Conservation (phyloP, 1,284 basidiomycete genomes). For the Leccinum griseonigrum region DNA sequence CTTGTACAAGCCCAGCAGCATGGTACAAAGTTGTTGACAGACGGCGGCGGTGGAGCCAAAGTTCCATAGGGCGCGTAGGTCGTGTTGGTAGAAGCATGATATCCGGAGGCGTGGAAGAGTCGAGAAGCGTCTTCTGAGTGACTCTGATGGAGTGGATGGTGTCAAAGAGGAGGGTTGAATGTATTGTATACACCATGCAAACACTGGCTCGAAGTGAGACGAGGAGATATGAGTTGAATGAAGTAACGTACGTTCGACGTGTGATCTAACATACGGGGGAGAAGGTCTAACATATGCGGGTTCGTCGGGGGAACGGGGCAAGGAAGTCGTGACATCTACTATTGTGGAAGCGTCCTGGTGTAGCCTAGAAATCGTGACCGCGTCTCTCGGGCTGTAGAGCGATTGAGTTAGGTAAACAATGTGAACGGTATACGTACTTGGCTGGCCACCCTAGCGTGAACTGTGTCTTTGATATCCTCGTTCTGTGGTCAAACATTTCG, state of each 20-base stretch:
- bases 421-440: constrained; percentile 56
- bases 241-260: constrained; percentile 66
- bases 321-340: constrained; percentile 90
- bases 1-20: constrained; percentile 78
- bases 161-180: constrained; percentile 43
- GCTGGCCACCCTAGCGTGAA: constrained; percentile 96
- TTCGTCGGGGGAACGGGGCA: constrained; percentile 90
- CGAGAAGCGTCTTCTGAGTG: constrained; percentile 35
- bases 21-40: constrained; percentile 75
- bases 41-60: constrained; percentile 59
- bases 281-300: constrained; percentile 92
- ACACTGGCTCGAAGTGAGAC: constrained; percentile 49
- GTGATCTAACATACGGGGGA: constrained; percentile 92
- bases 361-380: constrained; percentile 89
- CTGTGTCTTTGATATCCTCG: constrained; percentile 85
- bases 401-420: constrained; percentile 11
- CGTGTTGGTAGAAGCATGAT: constrained; percentile 95
- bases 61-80: constrained; percentile 87
- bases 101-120: constrained; percentile 57
- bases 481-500: constrained; percentile 85
- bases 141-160: constrained; percentile 34
- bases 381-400: constrained; percentile 74
- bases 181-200: constrained; percentile 90
- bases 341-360: constrained; percentile 80
- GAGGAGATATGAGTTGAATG: constrained; percentile 8